phyloP scores from a whole-genome alignment of 352 stramenopile species.

The Pythium brachiatum region DNA sequence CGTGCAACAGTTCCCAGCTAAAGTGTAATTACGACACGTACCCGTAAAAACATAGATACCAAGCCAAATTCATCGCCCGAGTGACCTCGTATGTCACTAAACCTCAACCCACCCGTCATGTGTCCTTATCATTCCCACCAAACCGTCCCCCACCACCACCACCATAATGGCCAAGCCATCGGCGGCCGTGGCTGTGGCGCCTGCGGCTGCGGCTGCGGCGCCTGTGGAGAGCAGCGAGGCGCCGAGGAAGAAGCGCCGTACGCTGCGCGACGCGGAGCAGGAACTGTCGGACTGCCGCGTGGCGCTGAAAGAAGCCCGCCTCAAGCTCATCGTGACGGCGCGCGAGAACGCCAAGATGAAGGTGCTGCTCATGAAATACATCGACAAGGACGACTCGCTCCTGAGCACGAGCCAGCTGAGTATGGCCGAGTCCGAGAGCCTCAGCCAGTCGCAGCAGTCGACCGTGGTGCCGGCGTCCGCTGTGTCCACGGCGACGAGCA shows the following conservation, averaged over 20 bases:
- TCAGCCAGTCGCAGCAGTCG: conserved; percentile 5
- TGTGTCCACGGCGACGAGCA: conserved; percentile 10
- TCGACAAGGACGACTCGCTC: conserved; percentile 81
- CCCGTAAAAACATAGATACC: too few relatives aligned
- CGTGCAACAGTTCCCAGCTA: neutral
- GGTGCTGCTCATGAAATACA: conserved; percentile 84
- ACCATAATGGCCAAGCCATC: neutral
- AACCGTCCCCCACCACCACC: too few relatives aligned
- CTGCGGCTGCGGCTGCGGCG: neutral
- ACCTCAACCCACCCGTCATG: conserved; percentile 1
- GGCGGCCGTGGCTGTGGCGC: neutral
- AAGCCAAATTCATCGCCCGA: too few relatives aligned
- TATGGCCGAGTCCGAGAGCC: conserved; percentile 25
- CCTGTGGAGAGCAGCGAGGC: neutral
- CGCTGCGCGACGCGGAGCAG: conserved; percentile 62
- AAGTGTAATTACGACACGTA: neutral
- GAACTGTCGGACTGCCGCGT: conserved; percentile 48
- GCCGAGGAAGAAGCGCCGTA: conserved; percentile 59
- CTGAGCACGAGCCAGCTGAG: conserved; percentile 76
- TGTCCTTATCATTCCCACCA: too few relatives aligned
- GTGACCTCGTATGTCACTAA: conserved; percentile 1
- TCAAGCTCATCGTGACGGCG: conserved; percentile 68
- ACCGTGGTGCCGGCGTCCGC: conserved; percentile 16
- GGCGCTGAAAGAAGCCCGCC: conserved; percentile 52
- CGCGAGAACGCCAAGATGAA: conserved; percentile 86